phyloP scores from a whole-genome alignment of 176 grass and related monocot species.

The Zea luxurians region DNA sequence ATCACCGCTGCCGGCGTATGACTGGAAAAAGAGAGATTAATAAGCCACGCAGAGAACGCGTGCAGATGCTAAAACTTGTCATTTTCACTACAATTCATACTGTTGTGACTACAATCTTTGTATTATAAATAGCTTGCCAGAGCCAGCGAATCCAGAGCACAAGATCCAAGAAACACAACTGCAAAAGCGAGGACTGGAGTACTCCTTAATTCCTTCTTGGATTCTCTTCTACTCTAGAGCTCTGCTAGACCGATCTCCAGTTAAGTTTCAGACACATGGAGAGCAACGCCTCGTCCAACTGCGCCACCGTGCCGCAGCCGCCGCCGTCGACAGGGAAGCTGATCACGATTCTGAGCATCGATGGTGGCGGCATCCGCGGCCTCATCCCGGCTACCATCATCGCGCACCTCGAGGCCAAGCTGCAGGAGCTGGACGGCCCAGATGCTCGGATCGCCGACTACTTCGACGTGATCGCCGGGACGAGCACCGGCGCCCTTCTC shows the following conservation, averaged over 20 bases:
- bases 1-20: neutral
- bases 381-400: slow-evolving; percentile 66
- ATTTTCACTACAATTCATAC: neutral
- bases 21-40: neutral
- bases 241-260: no score
- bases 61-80: neutral
- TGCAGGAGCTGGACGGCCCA: slow-evolving; percentile 60
- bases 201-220: no score
- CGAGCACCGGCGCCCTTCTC: slow-evolving; percentile 61
- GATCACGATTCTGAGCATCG: slow-evolving; percentile 70
- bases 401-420: slow-evolving; percentile 51
- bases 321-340: slow-evolving; percentile 44
- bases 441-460: slow-evolving; percentile 63
- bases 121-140: neutral
- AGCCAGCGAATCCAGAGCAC: neutral
- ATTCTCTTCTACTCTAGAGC: no score
- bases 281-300: neutral
- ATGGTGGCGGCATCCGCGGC: slow-evolving; percentile 72
- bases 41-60: neutral
- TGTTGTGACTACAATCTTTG: neutral
- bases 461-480: slow-evolving; percentile 70
- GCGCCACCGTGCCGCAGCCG: neutral
- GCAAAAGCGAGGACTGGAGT: neutral
- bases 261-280: slow-evolving; percentile 12
- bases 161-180: neutral